Conservation (phyloP, 306 rosid species). For the Inga oerstediana region DNA sequence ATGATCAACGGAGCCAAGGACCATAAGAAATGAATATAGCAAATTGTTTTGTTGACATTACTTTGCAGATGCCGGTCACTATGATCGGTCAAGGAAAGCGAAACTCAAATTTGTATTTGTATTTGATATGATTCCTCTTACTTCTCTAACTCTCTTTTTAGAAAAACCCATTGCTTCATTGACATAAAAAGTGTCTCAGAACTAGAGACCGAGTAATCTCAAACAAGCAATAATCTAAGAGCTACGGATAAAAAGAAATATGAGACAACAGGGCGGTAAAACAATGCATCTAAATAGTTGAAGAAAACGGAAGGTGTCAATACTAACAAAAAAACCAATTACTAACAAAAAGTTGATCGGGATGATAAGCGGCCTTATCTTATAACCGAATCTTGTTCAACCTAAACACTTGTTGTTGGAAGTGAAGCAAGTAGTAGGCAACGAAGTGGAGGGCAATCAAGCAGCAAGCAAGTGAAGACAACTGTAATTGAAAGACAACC, state of each 20-base stretch:
- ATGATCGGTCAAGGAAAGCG: neutral
- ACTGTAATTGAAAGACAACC: too few relatives aligned
- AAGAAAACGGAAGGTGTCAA: neutral
- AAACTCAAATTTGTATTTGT: neutral
- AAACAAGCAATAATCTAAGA: neutral
- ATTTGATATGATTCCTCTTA: neutral
- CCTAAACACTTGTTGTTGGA: neutral
- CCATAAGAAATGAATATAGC: constrained; percentile 8
- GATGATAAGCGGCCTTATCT: too few relatives aligned
- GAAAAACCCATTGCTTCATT: neutral
- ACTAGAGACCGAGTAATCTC: neutral
- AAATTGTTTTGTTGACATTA: neutral
- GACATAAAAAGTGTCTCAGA: neutral
- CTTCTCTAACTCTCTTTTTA: neutral
- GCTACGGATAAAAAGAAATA: neutral
- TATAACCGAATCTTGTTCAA: neutral
- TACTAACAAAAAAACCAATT: neutral
- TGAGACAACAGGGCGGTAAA: neutral
- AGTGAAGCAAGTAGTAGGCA: neutral
- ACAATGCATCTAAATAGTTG: neutral
- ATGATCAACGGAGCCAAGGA: neutral
- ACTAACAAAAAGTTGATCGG: neutral
- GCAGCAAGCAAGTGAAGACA: neutral
- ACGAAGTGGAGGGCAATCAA: neutral
- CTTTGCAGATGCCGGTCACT: neutral